These are phyloP conservation scores for Tremellales sp. DNA, from an alignment of 1,284 basidiomycete species.

Conservation along the genomic window DNA sequence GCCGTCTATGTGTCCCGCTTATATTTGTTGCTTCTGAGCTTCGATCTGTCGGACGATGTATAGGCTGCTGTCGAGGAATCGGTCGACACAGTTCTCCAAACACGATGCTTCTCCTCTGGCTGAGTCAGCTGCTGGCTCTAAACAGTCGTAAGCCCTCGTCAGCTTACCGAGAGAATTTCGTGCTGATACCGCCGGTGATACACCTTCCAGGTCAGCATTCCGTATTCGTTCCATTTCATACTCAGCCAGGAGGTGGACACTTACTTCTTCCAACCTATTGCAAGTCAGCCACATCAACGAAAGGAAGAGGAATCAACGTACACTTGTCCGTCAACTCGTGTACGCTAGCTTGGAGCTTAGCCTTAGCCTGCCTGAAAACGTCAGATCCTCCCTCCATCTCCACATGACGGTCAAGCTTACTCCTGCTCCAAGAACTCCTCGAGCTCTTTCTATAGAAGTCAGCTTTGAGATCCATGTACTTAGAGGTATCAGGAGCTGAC, in stretches of 20 bases:
- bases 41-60: conserved; percentile 81
- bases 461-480: conserved; percentile 4
- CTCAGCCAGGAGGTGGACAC: conserved; percentile 26
- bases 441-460: conserved; percentile 67
- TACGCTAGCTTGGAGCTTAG: conserved; percentile 61
- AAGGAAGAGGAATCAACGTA: conserved; percentile 14
- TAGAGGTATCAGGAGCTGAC: conserved; percentile 51
- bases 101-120: conserved; percentile 67
- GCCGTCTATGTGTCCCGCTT: conserved; percentile 2
- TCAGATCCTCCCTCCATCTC: conserved; percentile 1
- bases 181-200: conserved; percentile 76
- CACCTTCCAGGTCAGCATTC: conserved; percentile 59
- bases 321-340: conserved; percentile 50
- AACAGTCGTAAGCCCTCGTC: background rate
- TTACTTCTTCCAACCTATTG: conserved; percentile 73
- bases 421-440: conserved; percentile 77
- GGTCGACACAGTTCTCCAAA: conserved; percentile 84
- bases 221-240: background rate
- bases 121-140: background rate
- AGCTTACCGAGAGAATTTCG: conserved; percentile 66
- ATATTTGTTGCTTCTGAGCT: conserved; percentile 42
- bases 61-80: conserved; percentile 89
- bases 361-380: conserved; percentile 63
- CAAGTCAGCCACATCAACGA: conserved; percentile 2
- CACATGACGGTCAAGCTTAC: conserved; percentile 22